phyloP scores from a whole-genome alignment of 1,284 basidiomycete species.

The Termitomyces sp. region DNA sequence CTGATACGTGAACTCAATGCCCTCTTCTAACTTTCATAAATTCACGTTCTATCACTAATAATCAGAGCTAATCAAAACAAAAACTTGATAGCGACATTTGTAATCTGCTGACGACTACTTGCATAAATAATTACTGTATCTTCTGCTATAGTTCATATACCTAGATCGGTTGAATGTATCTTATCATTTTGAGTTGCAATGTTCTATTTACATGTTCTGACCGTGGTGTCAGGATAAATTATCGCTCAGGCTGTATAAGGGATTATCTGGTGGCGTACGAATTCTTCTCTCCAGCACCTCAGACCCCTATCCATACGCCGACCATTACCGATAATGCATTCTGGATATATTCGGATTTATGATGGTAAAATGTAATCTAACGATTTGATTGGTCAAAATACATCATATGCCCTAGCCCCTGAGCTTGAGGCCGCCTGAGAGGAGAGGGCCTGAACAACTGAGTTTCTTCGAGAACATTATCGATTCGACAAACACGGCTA shows the following conservation, averaged over 20 bases:
- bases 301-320: constrained; percentile 1
- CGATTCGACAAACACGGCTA: constrained; percentile 7
- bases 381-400: constrained; percentile 2
- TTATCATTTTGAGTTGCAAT: not conserved
- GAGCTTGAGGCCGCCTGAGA: not conserved
- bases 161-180: constrained; percentile 20
- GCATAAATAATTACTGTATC: constrained; percentile 17
- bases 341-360: constrained; percentile 8
- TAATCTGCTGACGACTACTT: constrained; percentile 11
- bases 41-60: constrained; percentile 6
- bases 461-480: constrained; percentile 1
- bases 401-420: not conserved
- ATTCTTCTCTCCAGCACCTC: not conserved
- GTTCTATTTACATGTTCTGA: not conserved
- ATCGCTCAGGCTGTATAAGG: not conserved
- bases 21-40: constrained; percentile 15
- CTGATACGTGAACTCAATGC: constrained; percentile 35
- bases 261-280: not conserved
- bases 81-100: constrained; percentile 6
- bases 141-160: constrained; percentile 22
- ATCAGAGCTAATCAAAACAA: constrained; percentile 16
- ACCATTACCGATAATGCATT: not conserved
- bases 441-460: not conserved
- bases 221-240: not conserved
- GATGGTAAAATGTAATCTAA: not conserved